These are phyloP conservation scores for Cinchona pubescens DNA, from an alignment of 257 asterid genomes.

Conservation along the genomic window DNA sequence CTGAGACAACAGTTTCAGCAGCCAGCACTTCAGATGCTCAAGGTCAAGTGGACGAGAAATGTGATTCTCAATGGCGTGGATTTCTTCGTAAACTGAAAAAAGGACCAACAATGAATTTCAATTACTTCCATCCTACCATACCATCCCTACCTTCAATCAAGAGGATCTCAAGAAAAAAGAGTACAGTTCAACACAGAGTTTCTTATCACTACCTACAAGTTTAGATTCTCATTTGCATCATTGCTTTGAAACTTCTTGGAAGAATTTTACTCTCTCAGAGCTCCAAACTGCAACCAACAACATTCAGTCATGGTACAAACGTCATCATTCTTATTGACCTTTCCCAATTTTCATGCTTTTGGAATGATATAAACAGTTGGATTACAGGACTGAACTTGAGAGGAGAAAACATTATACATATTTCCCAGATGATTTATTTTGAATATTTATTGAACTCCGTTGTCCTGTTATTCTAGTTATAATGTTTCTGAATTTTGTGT, in stretches of 20 bases:
- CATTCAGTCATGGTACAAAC: conserved; percentile 58
- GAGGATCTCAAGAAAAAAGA: conserved; percentile 61
- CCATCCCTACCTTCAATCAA: conserved; percentile 76
- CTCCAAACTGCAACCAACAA: conserved; percentile 63
- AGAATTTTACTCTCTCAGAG: conserved; percentile 71
- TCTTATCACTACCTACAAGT: conserved; percentile 54
- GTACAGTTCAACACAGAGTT: conserved; percentile 42
- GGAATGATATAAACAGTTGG: neutral
- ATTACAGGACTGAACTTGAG: neutral
- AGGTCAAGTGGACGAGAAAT: conserved; percentile 26
- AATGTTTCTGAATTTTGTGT: neutral
- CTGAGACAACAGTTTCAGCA: conserved; percentile 32
- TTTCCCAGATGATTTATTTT: too few relatives aligned
- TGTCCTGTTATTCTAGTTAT: neutral
- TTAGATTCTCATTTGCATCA: conserved; percentile 54
- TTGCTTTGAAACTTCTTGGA: conserved; percentile 83
- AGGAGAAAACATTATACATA: neutral
- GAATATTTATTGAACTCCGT: neutral
- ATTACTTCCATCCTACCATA: conserved; percentile 61
- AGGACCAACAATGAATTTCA: conserved; percentile 50
- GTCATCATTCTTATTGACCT: neutral
- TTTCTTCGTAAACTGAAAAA: conserved; percentile 75
- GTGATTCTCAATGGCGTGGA: conserved; percentile 75
- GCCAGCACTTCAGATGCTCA: conserved; percentile 46
- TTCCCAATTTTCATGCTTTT: neutral